Evolutionary conservation across 1,284 basidiomycete species (phyloP).

Genomic region (Peniophora sp.): DNA sequence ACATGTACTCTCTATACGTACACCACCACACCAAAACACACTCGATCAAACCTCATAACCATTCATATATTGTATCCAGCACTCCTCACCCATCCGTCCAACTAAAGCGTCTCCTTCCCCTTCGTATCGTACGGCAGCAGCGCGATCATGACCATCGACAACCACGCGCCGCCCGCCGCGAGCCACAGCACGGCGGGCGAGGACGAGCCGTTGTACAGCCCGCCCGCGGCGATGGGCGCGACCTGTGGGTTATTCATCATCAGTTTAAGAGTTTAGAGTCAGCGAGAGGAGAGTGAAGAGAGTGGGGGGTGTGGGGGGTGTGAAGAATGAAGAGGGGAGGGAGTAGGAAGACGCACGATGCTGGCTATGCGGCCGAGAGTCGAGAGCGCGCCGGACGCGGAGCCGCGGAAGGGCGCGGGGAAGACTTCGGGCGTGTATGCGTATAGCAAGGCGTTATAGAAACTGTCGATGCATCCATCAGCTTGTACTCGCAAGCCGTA

Average conservation of each 20-base stretch:
- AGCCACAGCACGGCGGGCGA: conserved; percentile 9
- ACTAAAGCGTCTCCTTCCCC: conserved; percentile 4
- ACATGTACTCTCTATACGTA: too few species aligned
- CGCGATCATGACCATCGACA: conserved; percentile 7
- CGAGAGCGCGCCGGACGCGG: conserved; percentile 7
- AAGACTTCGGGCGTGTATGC: conserved; percentile 13
- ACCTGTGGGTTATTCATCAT: too few species aligned
- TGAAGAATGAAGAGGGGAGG: conserved; percentile 8
- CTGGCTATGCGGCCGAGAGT: too few species aligned
- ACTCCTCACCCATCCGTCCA: too few species aligned
- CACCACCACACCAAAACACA: too few species aligned
- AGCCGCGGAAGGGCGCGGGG: conserved; percentile 11
- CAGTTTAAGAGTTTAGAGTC: too few species aligned
- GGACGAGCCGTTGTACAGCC: too few species aligned
- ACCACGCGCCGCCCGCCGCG: conserved; percentile 9
- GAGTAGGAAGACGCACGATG: conserved; percentile 9
- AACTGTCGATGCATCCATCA: conserved; percentile 8
- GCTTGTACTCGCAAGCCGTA: background rate
- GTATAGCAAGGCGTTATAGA: conserved; percentile 10
- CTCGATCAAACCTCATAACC: too few species aligned
- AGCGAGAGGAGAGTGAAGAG: too few species aligned
- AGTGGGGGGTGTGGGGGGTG: conserved; percentile 9
- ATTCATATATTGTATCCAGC: too few species aligned
- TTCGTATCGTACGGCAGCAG: conserved; percentile 9
- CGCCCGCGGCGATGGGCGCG: conserved; percentile 5